Evolutionary conservation across 1,139 yeast genomes (phyloP), one percentile per base, ranked within the genome.

Genomic region (Hyphopichia wangnamkhiaoensis): DNA sequence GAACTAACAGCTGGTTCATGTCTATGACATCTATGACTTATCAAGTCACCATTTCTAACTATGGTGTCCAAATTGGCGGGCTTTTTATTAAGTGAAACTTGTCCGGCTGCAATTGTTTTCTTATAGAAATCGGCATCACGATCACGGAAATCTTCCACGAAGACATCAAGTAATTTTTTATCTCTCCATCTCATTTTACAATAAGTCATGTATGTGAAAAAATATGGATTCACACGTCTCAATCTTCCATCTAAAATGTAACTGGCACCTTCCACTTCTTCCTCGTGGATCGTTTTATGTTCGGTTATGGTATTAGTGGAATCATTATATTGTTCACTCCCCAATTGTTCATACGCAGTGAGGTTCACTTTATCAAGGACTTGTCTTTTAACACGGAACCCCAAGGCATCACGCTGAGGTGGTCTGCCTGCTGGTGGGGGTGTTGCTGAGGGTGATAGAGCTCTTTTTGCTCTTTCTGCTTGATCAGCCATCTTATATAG

Each of bases 121-220:
- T 64, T 63, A 58, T 93, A 93, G 56, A 85, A 85, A 12, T 73
- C 79, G 23, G 79, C 78, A 15, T 84, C 82, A 41, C 88, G 72
- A 53, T 91, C 95, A 43, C 98, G 70, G 55, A 94, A 94, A 58
- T 94, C 99, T 27, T 76, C 74, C 2, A 81, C 68, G 53, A 94
- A 93, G 4, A 94, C 79, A 42, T 93, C 98, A 15, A 89, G 50
- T 35, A 94, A 63, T 29, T 80, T 80, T 13, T 88, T 70, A 53
- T 85, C 94, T 51, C 93, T 74, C 99, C 99, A 94, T 52, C 99
- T 73, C 56, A 78, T 67, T 59, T 94, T 94, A 62, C 97, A 91
- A 56, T 84, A 88, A 0, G 99, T 93, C 59, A 88, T 70, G 56
- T 93, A 91, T 0, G 95, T 90, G 65, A 80, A 93, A 56, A 76